These are phyloP conservation scores for Cenchrus fungigraminus DNA, from an alignment of 176 grass and related monocot genomes.

Conservation along the genomic window DNA sequence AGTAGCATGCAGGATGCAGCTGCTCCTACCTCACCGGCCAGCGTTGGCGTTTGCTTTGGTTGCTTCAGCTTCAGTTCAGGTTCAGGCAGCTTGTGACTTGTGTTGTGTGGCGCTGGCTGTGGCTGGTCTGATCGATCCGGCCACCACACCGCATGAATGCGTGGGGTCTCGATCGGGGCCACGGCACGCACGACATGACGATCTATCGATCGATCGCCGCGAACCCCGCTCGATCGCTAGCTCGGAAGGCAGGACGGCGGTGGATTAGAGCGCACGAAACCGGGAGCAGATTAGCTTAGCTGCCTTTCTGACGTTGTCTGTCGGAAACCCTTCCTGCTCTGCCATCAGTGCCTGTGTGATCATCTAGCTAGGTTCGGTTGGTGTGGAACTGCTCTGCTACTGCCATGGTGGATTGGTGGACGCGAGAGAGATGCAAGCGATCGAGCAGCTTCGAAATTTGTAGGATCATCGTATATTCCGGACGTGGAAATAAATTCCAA, in stretches of 20 bases:
- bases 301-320: neutral
- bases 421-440: no score
- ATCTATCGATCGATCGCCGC: constrained; percentile 1
- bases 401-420: no score
- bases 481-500: no score
- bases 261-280: constrained; percentile 33
- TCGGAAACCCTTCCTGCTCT: neutral
- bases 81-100: neutral
- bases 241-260: neutral
- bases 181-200: neutral
- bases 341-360: neutral
- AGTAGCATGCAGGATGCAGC: neutral
- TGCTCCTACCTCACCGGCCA: neutral
- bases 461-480: no score
- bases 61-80: constrained; percentile 14
- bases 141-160: constrained; percentile 27
- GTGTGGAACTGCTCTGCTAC: neutral
- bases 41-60: neutral
- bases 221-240: neutral
- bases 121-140: neutral
- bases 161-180: neutral
- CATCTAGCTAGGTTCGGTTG: neutral
- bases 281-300: constrained; percentile 4
- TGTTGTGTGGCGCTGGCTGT: neutral
- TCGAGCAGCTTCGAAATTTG: no score